Evolutionary conservation across 2,329 filamentous ascomycete species (phyloP), one percentile per base, ranked within the genome.

Genomic region (Corinectria fuckeliana): DNA sequence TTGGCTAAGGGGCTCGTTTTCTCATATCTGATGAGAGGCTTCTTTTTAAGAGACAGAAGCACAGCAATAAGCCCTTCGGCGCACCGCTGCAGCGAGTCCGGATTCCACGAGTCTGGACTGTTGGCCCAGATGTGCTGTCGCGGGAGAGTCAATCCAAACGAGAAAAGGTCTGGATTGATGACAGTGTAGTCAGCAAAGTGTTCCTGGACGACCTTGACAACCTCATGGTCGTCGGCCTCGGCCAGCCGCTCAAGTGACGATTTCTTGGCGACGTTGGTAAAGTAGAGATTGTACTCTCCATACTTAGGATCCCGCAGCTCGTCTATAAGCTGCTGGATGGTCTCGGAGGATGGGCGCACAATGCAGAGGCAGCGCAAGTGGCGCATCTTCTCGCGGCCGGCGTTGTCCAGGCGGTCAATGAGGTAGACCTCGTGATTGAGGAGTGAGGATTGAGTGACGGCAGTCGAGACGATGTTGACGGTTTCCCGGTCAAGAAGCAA

Each of bases 361-460:
- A 99, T 94, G 74, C 93, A 97, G 25, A 98, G 80, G 75, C 95
- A 99, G 51, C 93, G 88, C 51, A 99, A 83, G 80, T 99, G 95
- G 62, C 95, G 90, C 95, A 99, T 98, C 83, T 96, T 97, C 80
- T 99, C 96, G 47, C 95, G 87, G 63, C 88, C 88, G 59, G 86
- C 81, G 69, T 97, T 98, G 74, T 98, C 95, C 57, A 99, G 81
- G 60, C 95, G 92, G 77, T 99, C 95, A 71, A 96, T 97, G 62
- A 99, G 91, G 78, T 97, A 99, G 68, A 99, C 91, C 79, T 98
- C 94, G 80, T 99, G 93, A 73, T 92, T 97, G 63, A 99, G 88
- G 18, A 99, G 87, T 36, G 92, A 88, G 25, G 95, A 99, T 76
- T 99, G 96, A 2, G 95, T 98, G 61, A 94, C 94, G 54, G 95